phyloP scores from a whole-genome alignment of 192 early-diverging fungal genomes.

The Linnemannia schmuckeri region DNA sequence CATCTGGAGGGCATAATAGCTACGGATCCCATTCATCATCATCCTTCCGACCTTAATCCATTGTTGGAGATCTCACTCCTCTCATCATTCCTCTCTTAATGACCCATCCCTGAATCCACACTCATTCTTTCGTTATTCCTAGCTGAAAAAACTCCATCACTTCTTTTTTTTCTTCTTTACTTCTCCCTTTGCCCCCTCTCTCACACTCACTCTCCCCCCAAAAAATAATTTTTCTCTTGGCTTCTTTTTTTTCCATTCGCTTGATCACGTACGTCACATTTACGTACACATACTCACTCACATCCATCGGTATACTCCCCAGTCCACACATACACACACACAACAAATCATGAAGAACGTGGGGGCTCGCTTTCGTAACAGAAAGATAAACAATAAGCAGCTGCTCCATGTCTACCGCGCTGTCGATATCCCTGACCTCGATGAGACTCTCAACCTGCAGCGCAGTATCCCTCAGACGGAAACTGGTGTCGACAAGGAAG shows the following conservation, averaged over 20 bases:
- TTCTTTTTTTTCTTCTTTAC: background rate
- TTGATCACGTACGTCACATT: background rate
- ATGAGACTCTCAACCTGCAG: slow-evolving; percentile 73
- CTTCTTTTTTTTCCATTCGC: slow-evolving; percentile 10
- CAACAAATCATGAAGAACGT: slow-evolving; percentile 47
- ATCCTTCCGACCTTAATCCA: slow-evolving; percentile 33
- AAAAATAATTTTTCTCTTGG: slow-evolving; percentile 14
- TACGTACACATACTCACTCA: background rate
- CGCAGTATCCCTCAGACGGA: slow-evolving; percentile 77
- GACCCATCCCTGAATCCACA: slow-evolving; percentile 22
- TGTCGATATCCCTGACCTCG: slow-evolving; percentile 87
- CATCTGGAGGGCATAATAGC: slow-evolving; percentile 6
- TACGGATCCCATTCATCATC: slow-evolving; percentile 31
- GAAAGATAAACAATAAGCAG: slow-evolving; percentile 93
- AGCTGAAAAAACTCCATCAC: slow-evolving; percentile 8
- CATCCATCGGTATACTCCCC: background rate
- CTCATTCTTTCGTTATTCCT: slow-evolving; percentile 21
- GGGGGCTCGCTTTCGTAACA: slow-evolving; percentile 74
- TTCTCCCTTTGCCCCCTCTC: background rate
- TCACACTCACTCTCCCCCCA: background rate
- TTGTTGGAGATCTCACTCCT: slow-evolving; percentile 21
- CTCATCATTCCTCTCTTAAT: slow-evolving; percentile 41
- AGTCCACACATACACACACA: background rate
- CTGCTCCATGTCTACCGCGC: slow-evolving; percentile 84
- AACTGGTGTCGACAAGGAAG: slow-evolving; percentile 98